Conservation (phyloP, 805 yeast genomes). For the Metschnikowia cerradonensis region DNA sequence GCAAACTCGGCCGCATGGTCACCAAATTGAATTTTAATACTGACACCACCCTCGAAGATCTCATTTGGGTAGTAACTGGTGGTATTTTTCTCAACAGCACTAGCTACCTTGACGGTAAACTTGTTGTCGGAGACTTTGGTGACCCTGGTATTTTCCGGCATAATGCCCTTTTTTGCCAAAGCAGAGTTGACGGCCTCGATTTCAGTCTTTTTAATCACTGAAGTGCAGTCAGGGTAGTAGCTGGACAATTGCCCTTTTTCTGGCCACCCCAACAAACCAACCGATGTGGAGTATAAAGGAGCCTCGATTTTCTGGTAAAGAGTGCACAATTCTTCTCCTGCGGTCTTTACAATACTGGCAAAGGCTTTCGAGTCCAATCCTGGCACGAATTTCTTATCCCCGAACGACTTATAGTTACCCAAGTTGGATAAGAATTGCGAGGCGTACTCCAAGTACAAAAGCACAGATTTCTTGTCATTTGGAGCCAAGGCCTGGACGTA, state of each 20-base stretch:
- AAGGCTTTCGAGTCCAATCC: constrained; percentile 47
- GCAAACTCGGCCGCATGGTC: constrained; percentile 69
- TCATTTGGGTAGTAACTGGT: constrained; percentile 51
- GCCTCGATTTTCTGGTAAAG: constrained; percentile 42
- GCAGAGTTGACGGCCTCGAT: constrained; percentile 64
- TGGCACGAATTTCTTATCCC: constrained; percentile 85
- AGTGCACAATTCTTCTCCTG: constrained; percentile 33
- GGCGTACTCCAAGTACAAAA: constrained; percentile 62
- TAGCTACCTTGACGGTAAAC: constrained; percentile 66
- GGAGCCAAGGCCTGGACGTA: constrained; percentile 35
- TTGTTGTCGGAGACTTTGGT: constrained; percentile 46
- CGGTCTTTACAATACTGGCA: constrained; percentile 41
- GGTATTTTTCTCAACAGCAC: constrained; percentile 48
- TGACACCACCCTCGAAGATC: constrained; percentile 34
- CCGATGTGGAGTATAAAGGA: constrained; percentile 49
- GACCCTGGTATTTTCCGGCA: constrained; percentile 80
- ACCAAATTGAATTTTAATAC: constrained; percentile 61
- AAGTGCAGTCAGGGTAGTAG: constrained; percentile 52
- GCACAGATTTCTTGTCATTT: constrained; percentile 33
- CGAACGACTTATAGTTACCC: constrained; percentile 83
- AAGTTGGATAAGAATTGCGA: constrained; percentile 71
- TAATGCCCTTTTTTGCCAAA: constrained; percentile 56
- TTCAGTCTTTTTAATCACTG: constrained; percentile 50
- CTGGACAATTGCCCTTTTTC: constrained; percentile 70
- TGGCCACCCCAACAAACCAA: constrained; percentile 69